A percentile compares a stretch with the other conserved stretches of the same genome.
These are phyloP conservation scores for Heliosperma pusillum DNA, from an alignment of 148 eudicot genomes.

Conservation along the genomic window DNA sequence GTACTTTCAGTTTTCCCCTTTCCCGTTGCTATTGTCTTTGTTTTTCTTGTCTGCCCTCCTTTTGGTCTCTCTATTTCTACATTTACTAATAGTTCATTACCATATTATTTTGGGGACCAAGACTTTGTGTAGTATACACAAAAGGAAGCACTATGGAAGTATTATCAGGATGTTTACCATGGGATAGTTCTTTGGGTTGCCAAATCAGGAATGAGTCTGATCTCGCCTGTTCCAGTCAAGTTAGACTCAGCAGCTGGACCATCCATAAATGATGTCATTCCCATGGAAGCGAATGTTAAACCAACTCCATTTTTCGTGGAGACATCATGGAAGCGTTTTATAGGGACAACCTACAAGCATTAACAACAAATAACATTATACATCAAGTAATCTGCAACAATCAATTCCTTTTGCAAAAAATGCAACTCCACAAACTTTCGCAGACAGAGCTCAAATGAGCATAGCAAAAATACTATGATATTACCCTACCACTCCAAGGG, in stretches of 20 bases:
- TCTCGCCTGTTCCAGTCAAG: slow-evolving; percentile 79
- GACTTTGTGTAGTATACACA: not conserved
- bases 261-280: slow-evolving; percentile 66
- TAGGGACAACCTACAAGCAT: slow-evolving; percentile 59
- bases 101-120: not conserved
- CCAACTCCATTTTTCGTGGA: slow-evolving; percentile 81
- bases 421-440: not conserved
- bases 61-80: not conserved
- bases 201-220: slow-evolving; percentile 83
- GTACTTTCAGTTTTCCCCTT: not conserved
- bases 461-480: not conserved
- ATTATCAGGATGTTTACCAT: slow-evolving; percentile 48
- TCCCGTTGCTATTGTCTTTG: not conserved
- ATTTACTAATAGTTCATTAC: not conserved
- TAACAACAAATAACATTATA: not conserved
- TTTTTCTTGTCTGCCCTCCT: not conserved
- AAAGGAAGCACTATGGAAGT: not conserved
- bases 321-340: slow-evolving; percentile 60
- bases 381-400: not conserved
- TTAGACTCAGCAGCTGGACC: slow-evolving; percentile 75
- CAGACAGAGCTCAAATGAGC: not conserved
- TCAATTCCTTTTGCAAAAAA: not conserved
- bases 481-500: not conserved
- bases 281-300: slow-evolving; percentile 81
- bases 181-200: slow-evolving; percentile 75